phyloP scores from a whole-genome alignment of 257 asterid species.

The Schizonepeta tenuifolia region DNA sequence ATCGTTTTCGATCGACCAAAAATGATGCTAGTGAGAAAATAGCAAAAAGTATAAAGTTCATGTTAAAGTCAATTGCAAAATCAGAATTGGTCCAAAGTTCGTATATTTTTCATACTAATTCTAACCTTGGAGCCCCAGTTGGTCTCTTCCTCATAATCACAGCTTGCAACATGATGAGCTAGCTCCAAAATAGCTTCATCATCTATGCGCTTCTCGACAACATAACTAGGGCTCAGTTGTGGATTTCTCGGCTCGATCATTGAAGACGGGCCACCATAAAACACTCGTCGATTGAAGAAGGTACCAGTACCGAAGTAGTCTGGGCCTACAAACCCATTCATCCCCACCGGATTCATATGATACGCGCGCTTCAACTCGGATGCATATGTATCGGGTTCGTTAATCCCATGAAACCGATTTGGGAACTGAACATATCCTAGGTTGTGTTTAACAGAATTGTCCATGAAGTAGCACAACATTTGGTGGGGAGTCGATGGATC shows the following conservation, averaged over 20 bases:
- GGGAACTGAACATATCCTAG: conserved; percentile 76
- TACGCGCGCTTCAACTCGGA: conserved; percentile 45
- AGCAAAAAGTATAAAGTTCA: no score
- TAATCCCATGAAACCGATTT: conserved; percentile 48
- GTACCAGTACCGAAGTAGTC: conserved; percentile 57
- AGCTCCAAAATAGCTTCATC: conserved; percentile 35
- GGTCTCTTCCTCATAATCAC: conserved; percentile 55
- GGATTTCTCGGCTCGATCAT: conserved; percentile 44
- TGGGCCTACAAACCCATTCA: conserved; percentile 60
- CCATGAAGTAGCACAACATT: conserved; percentile 60
- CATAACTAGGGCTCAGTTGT: conserved; percentile 43
- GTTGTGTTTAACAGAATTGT: conserved; percentile 33
- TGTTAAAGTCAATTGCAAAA: no score
- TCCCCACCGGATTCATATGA: conserved; percentile 49
- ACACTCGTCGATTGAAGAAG: conserved; percentile 54
- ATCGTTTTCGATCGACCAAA: no score
- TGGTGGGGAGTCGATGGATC: conserved; percentile 64
- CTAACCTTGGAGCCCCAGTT: conserved; percentile 70
- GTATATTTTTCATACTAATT: no score
- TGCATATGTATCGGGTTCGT: conserved; percentile 60
- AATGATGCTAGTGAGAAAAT: no score
- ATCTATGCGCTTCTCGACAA: conserved; percentile 37
- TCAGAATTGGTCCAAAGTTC: no score
- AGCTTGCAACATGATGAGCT: conserved; percentile 61
- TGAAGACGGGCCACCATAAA: conserved; percentile 50